Evolutionary conservation across 768 basidiomycete genomes (phyloP).

Genomic region (Cantharellus anzutake): DNA sequence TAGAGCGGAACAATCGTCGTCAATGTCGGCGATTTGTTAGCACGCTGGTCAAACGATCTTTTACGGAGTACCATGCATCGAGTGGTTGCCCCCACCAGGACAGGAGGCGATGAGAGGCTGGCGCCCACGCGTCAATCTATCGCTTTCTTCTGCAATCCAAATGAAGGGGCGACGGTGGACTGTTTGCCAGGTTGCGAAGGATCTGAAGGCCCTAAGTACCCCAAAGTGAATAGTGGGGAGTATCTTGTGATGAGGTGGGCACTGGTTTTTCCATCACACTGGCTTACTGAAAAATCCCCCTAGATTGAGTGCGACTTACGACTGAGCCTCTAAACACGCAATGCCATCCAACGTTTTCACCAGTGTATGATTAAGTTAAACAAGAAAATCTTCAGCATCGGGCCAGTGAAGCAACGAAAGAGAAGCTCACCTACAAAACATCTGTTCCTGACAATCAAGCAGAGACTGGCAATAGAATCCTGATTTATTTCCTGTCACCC

Average conservation of each 20-base stretch:
- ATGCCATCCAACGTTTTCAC: too few relatives aligned
- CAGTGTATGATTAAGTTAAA: too few relatives aligned
- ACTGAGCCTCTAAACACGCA: not conserved
- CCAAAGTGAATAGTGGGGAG: conserved; percentile 48
- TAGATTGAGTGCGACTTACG: not conserved
- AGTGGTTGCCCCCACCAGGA: conserved; percentile 53
- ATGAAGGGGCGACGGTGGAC: conserved; percentile 43
- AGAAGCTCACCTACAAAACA: too few relatives aligned
- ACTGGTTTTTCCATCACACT: not conserved
- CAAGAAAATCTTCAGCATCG: too few relatives aligned
- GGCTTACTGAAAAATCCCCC: not conserved
- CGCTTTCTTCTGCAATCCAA: conserved; percentile 79
- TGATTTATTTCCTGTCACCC: too few relatives aligned
- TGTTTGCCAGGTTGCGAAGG: conserved; percentile 50
- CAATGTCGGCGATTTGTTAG: conserved; percentile 63
- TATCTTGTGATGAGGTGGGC: conserved; percentile 42
- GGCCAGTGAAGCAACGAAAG: too few relatives aligned
- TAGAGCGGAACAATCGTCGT: conserved; percentile 69
- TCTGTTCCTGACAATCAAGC: too few relatives aligned
- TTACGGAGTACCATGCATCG: conserved; percentile 57
- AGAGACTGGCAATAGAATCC: too few relatives aligned
- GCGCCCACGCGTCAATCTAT: conserved; percentile 59
- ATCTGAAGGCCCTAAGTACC: conserved; percentile 33
- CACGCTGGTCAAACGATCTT: conserved; percentile 70
- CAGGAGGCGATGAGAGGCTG: conserved; percentile 26